Evolutionary conservation across 257 asterid species (phyloP).

Genomic region (Scutellaria galericulata): DNA sequence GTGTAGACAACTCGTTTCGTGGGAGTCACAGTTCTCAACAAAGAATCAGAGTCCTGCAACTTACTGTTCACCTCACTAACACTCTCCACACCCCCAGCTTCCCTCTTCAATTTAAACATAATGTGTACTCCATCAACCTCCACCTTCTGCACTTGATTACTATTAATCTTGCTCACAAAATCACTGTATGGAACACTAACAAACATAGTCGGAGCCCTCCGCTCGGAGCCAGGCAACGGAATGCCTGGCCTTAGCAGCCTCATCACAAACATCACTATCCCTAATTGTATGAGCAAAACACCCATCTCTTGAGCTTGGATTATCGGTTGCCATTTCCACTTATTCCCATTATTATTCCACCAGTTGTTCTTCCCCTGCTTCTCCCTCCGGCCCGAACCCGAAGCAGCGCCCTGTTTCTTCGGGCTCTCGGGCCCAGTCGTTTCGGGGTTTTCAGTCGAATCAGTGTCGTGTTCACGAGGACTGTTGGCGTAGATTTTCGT

Average conservation of each 20-base stretch:
- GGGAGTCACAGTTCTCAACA: slow-evolving; percentile 66
- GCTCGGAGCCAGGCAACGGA: slow-evolving; percentile 91
- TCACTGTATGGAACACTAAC: slow-evolving; percentile 92
- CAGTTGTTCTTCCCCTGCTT: slow-evolving; percentile 77
- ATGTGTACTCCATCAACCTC: slow-evolving; percentile 98
- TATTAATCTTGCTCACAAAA: slow-evolving; percentile 75
- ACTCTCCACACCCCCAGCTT: slow-evolving; percentile 53
- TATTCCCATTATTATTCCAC: slow-evolving; percentile 58
- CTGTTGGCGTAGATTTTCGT: slow-evolving; percentile 62
- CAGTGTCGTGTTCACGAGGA: slow-evolving; percentile 82
- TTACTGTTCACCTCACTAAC: slow-evolving; percentile 53
- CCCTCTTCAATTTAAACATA: slow-evolving; percentile 86
- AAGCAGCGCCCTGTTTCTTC: slow-evolving; percentile 41
- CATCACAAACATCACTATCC: slow-evolving; percentile 92
- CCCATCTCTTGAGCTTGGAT: slow-evolving; percentile 91
- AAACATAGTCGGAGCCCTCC: slow-evolving; percentile 60
- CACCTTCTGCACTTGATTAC: slow-evolving; percentile 85
- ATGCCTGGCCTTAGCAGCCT: slow-evolving; percentile 88
- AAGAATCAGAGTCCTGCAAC: slow-evolving; percentile 77
- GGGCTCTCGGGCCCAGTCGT: slow-evolving; percentile 56
- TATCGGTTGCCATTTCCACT: slow-evolving; percentile 91
- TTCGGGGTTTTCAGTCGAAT: slow-evolving; percentile 65
- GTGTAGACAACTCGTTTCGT: slow-evolving; percentile 81
- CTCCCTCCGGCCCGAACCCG: slow-evolving; percentile 67
- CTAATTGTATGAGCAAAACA: slow-evolving; percentile 80